phyloP scores from a whole-genome alignment of 108 stramenopile species.

The Nitzschia putrida region DNA sequence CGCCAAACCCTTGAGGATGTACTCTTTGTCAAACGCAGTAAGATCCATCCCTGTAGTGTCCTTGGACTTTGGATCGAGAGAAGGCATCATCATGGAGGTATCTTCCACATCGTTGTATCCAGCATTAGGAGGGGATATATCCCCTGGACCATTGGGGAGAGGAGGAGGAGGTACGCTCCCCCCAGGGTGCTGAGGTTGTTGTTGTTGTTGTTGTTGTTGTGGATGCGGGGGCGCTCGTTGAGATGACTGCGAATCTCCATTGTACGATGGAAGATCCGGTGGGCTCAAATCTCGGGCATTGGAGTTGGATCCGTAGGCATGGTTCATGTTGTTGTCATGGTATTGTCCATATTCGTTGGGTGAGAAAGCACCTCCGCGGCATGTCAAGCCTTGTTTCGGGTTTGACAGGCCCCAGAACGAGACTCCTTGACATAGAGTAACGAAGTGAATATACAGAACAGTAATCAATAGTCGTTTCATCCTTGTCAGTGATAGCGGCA shows the following conservation, averaged over 20 bases:
- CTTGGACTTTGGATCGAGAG: conserved; percentile 10
- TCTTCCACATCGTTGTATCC: conserved; percentile 1
- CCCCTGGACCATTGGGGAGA: not conserved
- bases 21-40: conserved; percentile 80
- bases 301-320: not conserved
- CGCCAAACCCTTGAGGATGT: conserved; percentile 79
- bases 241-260: not conserved
- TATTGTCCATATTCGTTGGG: conserved; percentile 5
- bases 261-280: conserved; percentile 12
- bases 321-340: not conserved
- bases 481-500: not conserved
- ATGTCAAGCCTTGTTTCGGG: conserved; percentile 1
- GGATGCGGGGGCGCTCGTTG: conserved; percentile 12
- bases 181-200: conserved; percentile 6
- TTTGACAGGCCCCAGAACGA: not conserved
- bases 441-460: not conserved
- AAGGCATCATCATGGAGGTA: conserved; percentile 19
- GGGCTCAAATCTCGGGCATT: not conserved
- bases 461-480: conserved; percentile 9
- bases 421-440: conserved; percentile 2
- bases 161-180: conserved; percentile 21
- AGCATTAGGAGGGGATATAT: conserved; percentile 1
- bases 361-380: conserved; percentile 18
- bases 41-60: conserved; percentile 59
- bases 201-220: conserved; percentile 22